These are phyloP conservation scores for Termitomyces sp. DNA, from an alignment of 768 basidiomycete genomes.

Conservation along the genomic window DNA sequence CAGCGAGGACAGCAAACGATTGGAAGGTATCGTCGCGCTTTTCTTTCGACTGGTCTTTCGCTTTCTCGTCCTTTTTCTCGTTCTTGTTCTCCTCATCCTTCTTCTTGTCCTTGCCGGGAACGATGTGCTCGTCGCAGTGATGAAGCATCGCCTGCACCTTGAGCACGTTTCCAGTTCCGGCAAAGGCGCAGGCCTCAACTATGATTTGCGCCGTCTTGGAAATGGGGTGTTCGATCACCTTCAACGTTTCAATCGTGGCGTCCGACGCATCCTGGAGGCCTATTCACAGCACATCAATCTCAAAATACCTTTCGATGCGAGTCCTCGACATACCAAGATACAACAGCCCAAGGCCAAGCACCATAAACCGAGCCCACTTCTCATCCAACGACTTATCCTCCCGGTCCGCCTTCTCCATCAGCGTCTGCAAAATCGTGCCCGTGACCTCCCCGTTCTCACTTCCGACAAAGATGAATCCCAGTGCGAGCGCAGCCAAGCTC, in stretches of 20 bases:
- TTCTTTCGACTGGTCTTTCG: conserved; percentile 41
- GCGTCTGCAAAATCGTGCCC: conserved; percentile 79
- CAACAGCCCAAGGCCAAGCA: conserved; percentile 81
- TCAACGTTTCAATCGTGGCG: conserved; percentile 88
- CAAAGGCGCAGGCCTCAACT: conserved; percentile 91
- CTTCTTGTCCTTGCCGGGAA: conserved; percentile 50
- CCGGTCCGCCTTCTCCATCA: conserved; percentile 73
- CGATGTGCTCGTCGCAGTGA: conserved; percentile 87
- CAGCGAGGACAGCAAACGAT: conserved; percentile 88
- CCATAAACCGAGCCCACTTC: conserved; percentile 94
- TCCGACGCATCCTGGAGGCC: conserved; percentile 92
- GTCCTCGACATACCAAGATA: conserved; percentile 68
- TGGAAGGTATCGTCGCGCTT: conserved; percentile 76
- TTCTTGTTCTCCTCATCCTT: conserved; percentile 31
- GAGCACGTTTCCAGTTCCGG: conserved; percentile 92
- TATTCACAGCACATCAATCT: conserved; percentile 21
- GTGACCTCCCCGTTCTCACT: conserved; percentile 93
- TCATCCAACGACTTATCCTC: conserved; percentile 74
- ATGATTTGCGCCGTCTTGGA: conserved; percentile 88
- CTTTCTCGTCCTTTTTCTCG: conserved; percentile 47
- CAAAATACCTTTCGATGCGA: no score
- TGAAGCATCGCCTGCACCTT: conserved; percentile 91
- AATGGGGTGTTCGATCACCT: conserved; percentile 89
- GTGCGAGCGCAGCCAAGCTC: conserved; percentile 76
- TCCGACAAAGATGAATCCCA: conserved; percentile 95